phyloP scores from a whole-genome alignment of 768 basidiomycete genomes.

The Suillus lakei region DNA sequence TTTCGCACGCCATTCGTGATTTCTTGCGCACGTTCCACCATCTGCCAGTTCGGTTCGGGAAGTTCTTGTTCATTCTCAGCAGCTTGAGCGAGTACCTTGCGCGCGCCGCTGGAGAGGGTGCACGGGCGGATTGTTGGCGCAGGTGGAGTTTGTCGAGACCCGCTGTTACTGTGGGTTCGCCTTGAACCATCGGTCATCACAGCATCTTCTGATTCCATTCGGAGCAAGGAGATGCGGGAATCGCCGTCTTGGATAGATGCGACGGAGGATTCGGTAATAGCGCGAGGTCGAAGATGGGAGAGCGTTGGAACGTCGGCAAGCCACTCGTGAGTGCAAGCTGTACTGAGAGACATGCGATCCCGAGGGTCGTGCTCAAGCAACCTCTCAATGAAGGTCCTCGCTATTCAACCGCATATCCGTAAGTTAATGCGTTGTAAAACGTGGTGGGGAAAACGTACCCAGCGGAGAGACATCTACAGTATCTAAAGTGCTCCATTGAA shows the following conservation, averaged over 20 bases:
- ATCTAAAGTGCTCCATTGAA: constrained; percentile 64
- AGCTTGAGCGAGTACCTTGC: constrained; percentile 50
- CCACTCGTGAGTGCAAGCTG: constrained; percentile 82
- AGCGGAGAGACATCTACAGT: constrained; percentile 43
- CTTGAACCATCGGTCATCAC: constrained; percentile 20
- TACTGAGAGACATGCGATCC: constrained; percentile 70
- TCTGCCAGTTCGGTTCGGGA: constrained; percentile 60
- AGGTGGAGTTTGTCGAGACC: constrained; percentile 41
- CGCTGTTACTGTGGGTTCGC: constrained; percentile 34
- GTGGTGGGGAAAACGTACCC: constrained; percentile 43
- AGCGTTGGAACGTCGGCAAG: constrained; percentile 37
- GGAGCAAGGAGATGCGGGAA: not conserved
- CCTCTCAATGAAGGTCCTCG: constrained; percentile 63
- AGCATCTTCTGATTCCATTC: constrained; percentile 12
- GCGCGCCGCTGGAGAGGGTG: constrained; percentile 51
- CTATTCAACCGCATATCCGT: constrained; percentile 48
- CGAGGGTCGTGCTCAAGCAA: constrained; percentile 71
- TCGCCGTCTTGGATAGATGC: constrained; percentile 26
- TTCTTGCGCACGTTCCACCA: constrained; percentile 42
- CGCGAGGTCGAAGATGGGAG: not conserved
- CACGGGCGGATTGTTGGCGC: constrained; percentile 23
- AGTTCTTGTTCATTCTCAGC: constrained; percentile 45
- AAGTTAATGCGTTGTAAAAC: constrained; percentile 6
- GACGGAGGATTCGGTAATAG: constrained; percentile 22
- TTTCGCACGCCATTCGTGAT: constrained; percentile 31